These are phyloP conservation scores for Macrophomina pseudophaseolina DNA, from an alignment of 2,329 filamentous ascomycete genomes.

Conservation along the genomic window DNA sequence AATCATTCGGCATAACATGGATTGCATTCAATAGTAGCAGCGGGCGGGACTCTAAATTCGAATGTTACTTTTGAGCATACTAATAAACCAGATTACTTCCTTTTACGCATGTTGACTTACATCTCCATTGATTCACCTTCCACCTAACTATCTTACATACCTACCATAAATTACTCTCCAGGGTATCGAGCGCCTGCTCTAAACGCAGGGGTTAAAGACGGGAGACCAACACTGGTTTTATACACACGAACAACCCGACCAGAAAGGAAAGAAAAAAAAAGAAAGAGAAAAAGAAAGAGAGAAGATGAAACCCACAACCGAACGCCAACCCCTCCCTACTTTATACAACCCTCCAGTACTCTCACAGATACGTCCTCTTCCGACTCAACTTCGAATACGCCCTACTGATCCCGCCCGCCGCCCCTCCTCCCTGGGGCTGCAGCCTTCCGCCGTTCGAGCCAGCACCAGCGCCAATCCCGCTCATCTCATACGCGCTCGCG, in stretches of 20 bases:
- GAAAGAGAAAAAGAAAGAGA: neutral
- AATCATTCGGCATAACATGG: too few species aligned
- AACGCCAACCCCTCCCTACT: neutral
- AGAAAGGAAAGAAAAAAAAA: neutral
- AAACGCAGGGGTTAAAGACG: neutral
- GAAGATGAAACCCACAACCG: too few species aligned
- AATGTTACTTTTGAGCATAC: too few species aligned
- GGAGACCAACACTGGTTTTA: too few species aligned
- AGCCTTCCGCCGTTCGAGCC: neutral
- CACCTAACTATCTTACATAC: neutral
- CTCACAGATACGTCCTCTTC: slow-evolving; percentile 23
- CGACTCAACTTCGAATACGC: slow-evolving; percentile 24
- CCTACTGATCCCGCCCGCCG: slow-evolving; percentile 1
- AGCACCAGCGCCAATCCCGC: neutral
- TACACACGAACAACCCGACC: neutral
- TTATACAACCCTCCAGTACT: neutral
- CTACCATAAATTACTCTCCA: slow-evolving; percentile 2
- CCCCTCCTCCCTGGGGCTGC: neutral
- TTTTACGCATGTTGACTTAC: neutral
- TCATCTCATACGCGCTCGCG: neutral
- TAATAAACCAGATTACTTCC: too few species aligned
- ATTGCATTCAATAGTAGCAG: too few species aligned
- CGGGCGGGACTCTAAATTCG: too few species aligned
- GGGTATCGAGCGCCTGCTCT: slow-evolving; percentile 8
- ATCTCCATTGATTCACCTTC: neutral